These are phyloP conservation scores for Kodamaea plutei DNA, from an alignment of 1,139 yeast species.

Conservation along the genomic window DNA sequence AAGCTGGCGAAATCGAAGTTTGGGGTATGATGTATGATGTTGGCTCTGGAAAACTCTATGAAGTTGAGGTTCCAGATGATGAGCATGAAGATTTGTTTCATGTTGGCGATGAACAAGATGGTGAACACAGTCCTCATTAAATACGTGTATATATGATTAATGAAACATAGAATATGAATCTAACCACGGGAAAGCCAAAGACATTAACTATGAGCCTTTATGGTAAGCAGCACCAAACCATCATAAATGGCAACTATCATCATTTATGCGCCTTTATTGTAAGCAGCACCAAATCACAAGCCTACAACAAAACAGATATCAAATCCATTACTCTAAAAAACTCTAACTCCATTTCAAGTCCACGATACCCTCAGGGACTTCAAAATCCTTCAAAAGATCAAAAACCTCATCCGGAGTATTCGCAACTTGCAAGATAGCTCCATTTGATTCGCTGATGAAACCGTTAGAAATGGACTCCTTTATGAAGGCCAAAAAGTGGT, in stretches of 20 bases:
- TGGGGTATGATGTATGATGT: slow-evolving; percentile 91
- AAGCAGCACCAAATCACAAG: no score
- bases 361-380: slow-evolving; percentile 71
- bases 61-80: slow-evolving; percentile 51
- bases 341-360: slow-evolving; percentile 65
- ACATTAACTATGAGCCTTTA: no score
- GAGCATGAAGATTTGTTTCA: slow-evolving; percentile 50
- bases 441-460: slow-evolving; percentile 65
- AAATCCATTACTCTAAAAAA: no score
- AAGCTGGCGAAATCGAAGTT: slow-evolving; percentile 71
- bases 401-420: slow-evolving; percentile 64
- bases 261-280: no score
- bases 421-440: slow-evolving; percentile 67
- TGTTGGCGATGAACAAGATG: slow-evolving; percentile 33
- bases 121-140: slow-evolving; percentile 15
- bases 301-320: no score
- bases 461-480: slow-evolving; percentile 55
- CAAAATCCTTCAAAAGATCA: slow-evolving; percentile 54
- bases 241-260: no score
- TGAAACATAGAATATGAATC: not conserved
- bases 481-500: slow-evolving; percentile 60
- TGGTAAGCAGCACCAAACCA: no score
- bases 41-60: slow-evolving; percentile 62
- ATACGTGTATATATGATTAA: slow-evolving; percentile 6
- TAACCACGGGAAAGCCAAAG: no score